Conservation (phyloP, 2,329 filamentous ascomycete species). For the Nannizziopsis arthrosporioides region DNA sequence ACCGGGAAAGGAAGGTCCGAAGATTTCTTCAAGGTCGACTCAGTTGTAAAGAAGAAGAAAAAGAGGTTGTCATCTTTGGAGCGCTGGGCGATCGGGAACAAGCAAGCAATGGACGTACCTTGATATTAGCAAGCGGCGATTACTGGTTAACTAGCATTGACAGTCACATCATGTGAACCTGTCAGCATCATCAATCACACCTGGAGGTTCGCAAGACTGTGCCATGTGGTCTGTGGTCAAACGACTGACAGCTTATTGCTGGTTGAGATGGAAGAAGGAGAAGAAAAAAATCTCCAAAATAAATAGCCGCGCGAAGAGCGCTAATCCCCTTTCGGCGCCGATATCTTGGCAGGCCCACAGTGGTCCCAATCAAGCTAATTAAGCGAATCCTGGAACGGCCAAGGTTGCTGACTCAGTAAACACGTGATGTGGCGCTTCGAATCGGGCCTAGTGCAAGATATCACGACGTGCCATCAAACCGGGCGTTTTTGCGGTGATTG, state of each 20-base stretch:
- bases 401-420: not conserved
- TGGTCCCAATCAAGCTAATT: slow-evolving; percentile 10
- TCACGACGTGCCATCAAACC: slow-evolving; percentile 14
- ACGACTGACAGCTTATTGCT: too few relatives aligned
- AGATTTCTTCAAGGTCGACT: slow-evolving; percentile 57
- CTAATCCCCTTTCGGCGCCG: not conserved
- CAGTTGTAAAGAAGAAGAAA: slow-evolving; percentile 52
- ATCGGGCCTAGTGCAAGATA: slow-evolving; percentile 11
- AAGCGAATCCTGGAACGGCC: slow-evolving; percentile 11
- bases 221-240: too few relatives aligned
- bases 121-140: not conserved
- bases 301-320: slow-evolving; percentile 3
- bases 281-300: slow-evolving; percentile 14
- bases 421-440: slow-evolving; percentile 11
- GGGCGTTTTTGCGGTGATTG: slow-evolving; percentile 9
- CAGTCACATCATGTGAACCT: too few relatives aligned
- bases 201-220: too few relatives aligned
- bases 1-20: slow-evolving; percentile 51
- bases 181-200: too few relatives aligned
- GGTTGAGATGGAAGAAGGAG: slow-evolving; percentile 10
- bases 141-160: too few relatives aligned
- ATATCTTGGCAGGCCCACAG: too few relatives aligned
- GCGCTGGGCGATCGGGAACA: slow-evolving; percentile 6
- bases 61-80: slow-evolving; percentile 48
- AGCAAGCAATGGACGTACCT: slow-evolving; percentile 6